phyloP scores from a whole-genome alignment of 2,329 filamentous ascomycete genomes.

The Plenodomus biglobosus region DNA sequence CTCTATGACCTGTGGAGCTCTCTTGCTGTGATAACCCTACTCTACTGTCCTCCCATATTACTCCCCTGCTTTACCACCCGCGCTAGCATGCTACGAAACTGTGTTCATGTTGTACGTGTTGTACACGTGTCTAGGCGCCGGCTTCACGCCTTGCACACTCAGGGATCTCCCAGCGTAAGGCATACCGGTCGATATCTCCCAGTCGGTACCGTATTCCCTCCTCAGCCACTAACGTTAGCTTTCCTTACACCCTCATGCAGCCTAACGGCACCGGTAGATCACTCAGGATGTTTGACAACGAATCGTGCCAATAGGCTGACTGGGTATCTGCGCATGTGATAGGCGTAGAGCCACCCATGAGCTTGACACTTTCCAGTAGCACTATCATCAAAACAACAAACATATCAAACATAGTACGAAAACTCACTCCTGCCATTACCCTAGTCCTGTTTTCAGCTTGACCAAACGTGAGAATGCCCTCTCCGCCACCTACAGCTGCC shows the following conservation, averaged over 20 bases:
- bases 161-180: background rate
- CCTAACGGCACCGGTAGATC: conserved; percentile 4
- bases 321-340: background rate
- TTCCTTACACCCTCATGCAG: conserved; percentile 29
- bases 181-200: background rate
- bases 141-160: too few species aligned
- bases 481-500: conserved; percentile 18
- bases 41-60: too few species aligned
- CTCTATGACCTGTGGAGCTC: too few species aligned
- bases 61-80: too few species aligned
- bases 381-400: background rate
- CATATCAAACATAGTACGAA: background rate
- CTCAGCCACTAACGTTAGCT: conserved; percentile 24
- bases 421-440: background rate
- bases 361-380: background rate
- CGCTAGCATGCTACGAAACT: too few species aligned
- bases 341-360: background rate
- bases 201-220: background rate
- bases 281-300: conserved; percentile 8
- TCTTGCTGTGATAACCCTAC: too few species aligned
- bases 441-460: background rate
- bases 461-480: conserved; percentile 25
- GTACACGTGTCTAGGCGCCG: too few species aligned
- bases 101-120: too few species aligned
- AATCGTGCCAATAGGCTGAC: background rate